These are phyloP conservation scores for Gynostemma pentaphyllum DNA, from an alignment of 306 rosid genomes.

Conservation along the genomic window DNA sequence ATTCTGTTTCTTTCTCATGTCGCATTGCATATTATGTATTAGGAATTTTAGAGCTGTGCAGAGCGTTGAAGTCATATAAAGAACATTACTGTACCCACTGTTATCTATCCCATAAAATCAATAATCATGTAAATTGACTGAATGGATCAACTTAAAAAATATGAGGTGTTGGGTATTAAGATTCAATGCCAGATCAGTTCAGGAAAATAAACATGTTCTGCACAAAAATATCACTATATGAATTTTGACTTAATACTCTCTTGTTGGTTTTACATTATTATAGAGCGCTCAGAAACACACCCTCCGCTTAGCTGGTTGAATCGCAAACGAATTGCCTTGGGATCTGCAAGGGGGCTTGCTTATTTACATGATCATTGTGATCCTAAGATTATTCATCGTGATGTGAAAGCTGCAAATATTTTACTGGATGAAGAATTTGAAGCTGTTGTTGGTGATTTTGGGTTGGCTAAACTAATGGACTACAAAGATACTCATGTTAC, in stretches of 20 bases:
- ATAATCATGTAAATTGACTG: not conserved
- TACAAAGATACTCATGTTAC: conserved; percentile 91
- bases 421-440: conserved; percentile 85
- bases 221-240: not conserved
- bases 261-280: conserved; percentile 6
- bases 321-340: conserved; percentile 60
- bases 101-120: not conserved
- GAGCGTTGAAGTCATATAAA: not conserved
- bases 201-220: not conserved
- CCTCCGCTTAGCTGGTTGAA: conserved; percentile 58
- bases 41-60: not conserved
- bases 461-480: conserved; percentile 88
- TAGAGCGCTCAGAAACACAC: conserved; percentile 52
- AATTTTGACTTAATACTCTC: not conserved
- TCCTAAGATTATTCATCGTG: conserved; percentile 92
- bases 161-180: not conserved
- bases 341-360: conserved; percentile 87
- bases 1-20: not conserved
- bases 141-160: not conserved
- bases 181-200: not conserved
- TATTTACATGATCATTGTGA: conserved; percentile 95
- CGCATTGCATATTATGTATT: not conserved
- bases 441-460: conserved; percentile 95
- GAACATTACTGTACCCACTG: not conserved
- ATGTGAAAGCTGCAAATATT: conserved; percentile 92